These are phyloP conservation scores for Russula earlei DNA, from an alignment of 768 basidiomycete species.

Conservation along the genomic window DNA sequence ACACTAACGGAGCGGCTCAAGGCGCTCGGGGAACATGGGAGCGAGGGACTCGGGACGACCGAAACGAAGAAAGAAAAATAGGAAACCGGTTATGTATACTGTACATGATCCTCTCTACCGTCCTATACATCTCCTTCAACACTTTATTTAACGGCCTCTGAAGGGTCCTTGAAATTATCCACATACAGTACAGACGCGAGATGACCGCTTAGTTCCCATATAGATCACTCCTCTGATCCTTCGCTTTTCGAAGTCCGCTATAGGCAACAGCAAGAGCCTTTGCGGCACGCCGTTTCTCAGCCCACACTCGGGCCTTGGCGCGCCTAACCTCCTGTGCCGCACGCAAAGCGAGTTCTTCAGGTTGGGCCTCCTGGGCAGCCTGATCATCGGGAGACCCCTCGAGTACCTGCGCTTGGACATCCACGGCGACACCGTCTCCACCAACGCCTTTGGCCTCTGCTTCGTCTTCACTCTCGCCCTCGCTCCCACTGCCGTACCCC, in stretches of 20 bases:
- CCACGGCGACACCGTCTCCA: neutral
- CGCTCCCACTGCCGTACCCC: constrained; percentile 38
- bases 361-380: neutral
- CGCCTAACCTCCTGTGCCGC: constrained; percentile 40
- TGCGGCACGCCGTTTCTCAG: constrained; percentile 36
- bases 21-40: constrained; percentile 47
- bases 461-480: constrained; percentile 22
- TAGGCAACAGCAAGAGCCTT: neutral
- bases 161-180: neutral
- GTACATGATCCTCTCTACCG: neutral
- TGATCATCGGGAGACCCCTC: neutral
- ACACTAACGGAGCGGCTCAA: constrained; percentile 84
- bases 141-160: too few species aligned
- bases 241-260: neutral
- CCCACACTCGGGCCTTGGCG: constrained; percentile 49
- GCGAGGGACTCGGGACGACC: constrained; percentile 1
- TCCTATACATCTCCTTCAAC: neutral
- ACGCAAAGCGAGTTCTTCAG: neutral
- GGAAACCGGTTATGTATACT: neutral
- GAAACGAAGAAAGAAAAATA: constrained; percentile 29
- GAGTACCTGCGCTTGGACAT: neutral
- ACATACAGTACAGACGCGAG: neutral
- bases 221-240: neutral
- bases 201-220: neutral
- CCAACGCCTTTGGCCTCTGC: constrained; percentile 9